Percentiles rank a stretch among this genome's conserved stretches.
Evolutionary conservation across 306 rosid genomes (phyloP).

Genomic region (Acmispon strigosus): DNA sequence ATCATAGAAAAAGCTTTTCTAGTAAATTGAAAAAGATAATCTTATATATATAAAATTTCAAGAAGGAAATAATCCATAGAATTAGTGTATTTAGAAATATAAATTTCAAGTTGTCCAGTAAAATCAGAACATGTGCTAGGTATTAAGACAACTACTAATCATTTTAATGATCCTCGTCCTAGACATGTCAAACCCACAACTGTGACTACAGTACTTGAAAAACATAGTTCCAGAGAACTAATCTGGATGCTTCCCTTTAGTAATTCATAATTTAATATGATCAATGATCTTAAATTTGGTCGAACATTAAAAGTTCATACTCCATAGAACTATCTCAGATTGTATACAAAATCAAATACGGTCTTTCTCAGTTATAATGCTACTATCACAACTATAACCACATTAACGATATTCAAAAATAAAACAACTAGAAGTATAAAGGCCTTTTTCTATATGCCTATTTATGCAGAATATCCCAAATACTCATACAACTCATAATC

Average conservation of each 20-base stretch:
- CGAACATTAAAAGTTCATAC: not conserved
- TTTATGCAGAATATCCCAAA: not conserved
- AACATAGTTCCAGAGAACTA: not conserved
- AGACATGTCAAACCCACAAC: constrained; percentile 10
- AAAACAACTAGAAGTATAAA: not conserved
- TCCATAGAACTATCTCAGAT: not conserved
- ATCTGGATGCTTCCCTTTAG: not conserved
- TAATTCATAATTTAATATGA: not conserved
- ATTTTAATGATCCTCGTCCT: not conserved
- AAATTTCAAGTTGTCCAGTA: not conserved
- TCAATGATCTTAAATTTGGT: not conserved
- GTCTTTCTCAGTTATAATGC: not conserved
- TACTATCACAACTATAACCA: not conserved
- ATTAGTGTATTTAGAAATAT: not conserved
- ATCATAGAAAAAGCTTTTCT: constrained; percentile 10
- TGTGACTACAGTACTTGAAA: not conserved
- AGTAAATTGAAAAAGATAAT: constrained; percentile 6
- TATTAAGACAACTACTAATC: not conserved
- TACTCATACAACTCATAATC: not conserved
- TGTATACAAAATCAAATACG: not conserved
- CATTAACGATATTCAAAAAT: not conserved
- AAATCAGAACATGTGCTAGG: not conserved
- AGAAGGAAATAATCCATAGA: not conserved
- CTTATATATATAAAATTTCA: not conserved
- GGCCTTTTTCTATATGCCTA: not conserved